Conservation (phyloP, 192 early-diverging fungal genomes). For the Entomortierella chlamydospora region DNA sequence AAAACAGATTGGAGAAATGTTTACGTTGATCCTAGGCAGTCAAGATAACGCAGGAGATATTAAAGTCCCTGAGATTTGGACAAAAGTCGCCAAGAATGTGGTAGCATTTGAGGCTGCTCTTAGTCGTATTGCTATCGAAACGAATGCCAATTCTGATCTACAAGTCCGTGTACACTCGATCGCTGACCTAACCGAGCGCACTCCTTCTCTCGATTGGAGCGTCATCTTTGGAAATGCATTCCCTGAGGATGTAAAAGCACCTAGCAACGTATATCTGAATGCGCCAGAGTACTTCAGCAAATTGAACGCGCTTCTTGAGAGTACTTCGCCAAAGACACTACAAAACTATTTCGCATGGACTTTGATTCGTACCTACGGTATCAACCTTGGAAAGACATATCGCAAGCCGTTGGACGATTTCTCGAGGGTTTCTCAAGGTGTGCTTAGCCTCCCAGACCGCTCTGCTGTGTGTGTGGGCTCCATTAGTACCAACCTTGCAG, state of each 20-base stretch:
- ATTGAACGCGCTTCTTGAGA: constrained; percentile 15
- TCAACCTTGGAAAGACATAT: constrained; percentile 35
- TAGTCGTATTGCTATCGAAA: neutral
- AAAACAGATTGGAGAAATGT: constrained; percentile 51
- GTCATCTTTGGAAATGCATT: constrained; percentile 37
- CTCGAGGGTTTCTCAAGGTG: too few species aligned
- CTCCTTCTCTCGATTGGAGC: constrained; percentile 54
- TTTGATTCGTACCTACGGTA: constrained; percentile 32
- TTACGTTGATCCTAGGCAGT: constrained; percentile 33
- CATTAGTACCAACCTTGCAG: too few species aligned
- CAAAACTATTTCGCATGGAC: constrained; percentile 63
- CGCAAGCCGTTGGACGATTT: constrained; percentile 22
- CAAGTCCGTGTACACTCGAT: neutral
- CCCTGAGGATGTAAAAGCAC: constrained; percentile 21
- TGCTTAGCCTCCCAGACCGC: too few species aligned
- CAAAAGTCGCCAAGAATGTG: constrained; percentile 52
- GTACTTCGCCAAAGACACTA: constrained; percentile 26
- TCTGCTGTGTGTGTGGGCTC: too few species aligned
- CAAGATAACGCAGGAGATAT: neutral
- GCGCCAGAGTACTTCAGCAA: constrained; percentile 38
- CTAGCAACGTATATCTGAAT: constrained; percentile 28
- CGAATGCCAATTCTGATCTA: neutral
- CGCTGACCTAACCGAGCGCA: constrained; percentile 20
- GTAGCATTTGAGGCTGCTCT: constrained; percentile 71
- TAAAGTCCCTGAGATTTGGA: constrained; percentile 20